These are phyloP conservation scores for Termitomyces sp. DNA, from an alignment of 768 basidiomycete genomes.

Conservation along the genomic window DNA sequence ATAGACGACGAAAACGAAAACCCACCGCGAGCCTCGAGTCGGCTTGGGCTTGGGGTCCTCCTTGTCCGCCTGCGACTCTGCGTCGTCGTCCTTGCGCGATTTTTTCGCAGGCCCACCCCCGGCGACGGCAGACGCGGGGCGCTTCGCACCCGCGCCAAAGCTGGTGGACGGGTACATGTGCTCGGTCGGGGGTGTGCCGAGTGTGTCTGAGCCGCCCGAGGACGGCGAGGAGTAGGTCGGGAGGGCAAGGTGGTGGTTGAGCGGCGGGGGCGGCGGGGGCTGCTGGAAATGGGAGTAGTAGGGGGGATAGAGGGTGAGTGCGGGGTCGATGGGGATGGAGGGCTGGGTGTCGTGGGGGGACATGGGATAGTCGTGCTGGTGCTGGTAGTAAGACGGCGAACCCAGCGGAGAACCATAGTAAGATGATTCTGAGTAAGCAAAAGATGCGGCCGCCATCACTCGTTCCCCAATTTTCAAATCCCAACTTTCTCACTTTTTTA, in stretches of 20 bases:
- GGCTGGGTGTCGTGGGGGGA: slow-evolving; percentile 38
- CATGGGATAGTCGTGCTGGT: slow-evolving; percentile 35
- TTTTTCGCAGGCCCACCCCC: slow-evolving; percentile 58
- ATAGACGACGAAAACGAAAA: neutral
- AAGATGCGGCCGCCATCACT: slow-evolving; percentile 1
- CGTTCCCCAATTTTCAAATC: too few species aligned
- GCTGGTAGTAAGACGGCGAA: slow-evolving; percentile 28
- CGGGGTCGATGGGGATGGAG: slow-evolving; percentile 65
- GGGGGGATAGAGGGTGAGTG: slow-evolving; percentile 61
- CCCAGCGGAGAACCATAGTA: slow-evolving; percentile 23
- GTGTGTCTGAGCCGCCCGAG: slow-evolving; percentile 73
- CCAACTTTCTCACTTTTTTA: too few species aligned
- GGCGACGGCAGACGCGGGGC: slow-evolving; percentile 51
- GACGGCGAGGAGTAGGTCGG: slow-evolving; percentile 74
- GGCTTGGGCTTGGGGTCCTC: slow-evolving; percentile 77
- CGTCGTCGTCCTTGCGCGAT: slow-evolving; percentile 58
- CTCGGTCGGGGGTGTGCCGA: slow-evolving; percentile 72
- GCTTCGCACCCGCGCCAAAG: slow-evolving; percentile 48
- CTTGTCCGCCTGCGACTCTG: slow-evolving; percentile 38
- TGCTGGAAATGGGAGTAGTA: slow-evolving; percentile 61
- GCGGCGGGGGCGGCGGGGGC: slow-evolving; percentile 52
- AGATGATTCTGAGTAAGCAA: slow-evolving; percentile 30
- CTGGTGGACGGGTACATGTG: slow-evolving; percentile 45
- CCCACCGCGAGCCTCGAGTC: slow-evolving; percentile 80
- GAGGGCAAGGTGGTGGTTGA: slow-evolving; percentile 57